Evolutionary conservation across 2,329 filamentous ascomycete genomes (phyloP).

Genomic region (Cladosporium halotolerans): DNA sequence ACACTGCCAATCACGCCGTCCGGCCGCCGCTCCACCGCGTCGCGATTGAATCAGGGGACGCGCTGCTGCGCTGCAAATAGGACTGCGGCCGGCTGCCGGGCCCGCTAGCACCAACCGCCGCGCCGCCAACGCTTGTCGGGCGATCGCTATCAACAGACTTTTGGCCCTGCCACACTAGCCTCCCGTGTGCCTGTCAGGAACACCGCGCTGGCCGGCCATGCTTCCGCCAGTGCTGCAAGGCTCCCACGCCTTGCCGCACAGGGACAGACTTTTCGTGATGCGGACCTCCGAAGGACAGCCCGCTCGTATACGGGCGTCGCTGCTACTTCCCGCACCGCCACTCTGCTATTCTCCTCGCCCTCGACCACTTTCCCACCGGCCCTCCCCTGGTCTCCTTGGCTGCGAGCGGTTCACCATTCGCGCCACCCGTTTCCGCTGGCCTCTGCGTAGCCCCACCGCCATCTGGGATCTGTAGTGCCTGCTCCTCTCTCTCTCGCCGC

Average conservation of each 20-base stretch:
- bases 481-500: not conserved
- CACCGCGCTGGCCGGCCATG: not conserved
- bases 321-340: conserved; percentile 9
- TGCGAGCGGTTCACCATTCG: conserved; percentile 7
- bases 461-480: conserved; percentile 12
- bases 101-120: conserved; percentile 1
- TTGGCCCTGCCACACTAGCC: conserved; percentile 7
- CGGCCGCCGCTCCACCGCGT: not conserved
- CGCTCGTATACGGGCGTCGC: not conserved
- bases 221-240: conserved; percentile 7
- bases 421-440: conserved; percentile 11
- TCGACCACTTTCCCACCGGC: no score
- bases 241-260: conserved; percentile 2
- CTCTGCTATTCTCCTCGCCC: not conserved
- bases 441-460: conserved; percentile 10
- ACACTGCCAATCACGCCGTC: not conserved
- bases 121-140: conserved; percentile 8
- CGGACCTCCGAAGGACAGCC: conserved; percentile 1
- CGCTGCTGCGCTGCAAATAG: conserved; percentile 8
- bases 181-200: conserved; percentile 4
- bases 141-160: conserved; percentile 11
- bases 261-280: conserved; percentile 6
- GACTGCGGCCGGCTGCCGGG: conserved; percentile 2
- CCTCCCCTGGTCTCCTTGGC: conserved; percentile 6
- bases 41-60: conserved; percentile 9